Conservation (phyloP, 208 protist genomes). For the Leishmania aethiopica region DNA sequence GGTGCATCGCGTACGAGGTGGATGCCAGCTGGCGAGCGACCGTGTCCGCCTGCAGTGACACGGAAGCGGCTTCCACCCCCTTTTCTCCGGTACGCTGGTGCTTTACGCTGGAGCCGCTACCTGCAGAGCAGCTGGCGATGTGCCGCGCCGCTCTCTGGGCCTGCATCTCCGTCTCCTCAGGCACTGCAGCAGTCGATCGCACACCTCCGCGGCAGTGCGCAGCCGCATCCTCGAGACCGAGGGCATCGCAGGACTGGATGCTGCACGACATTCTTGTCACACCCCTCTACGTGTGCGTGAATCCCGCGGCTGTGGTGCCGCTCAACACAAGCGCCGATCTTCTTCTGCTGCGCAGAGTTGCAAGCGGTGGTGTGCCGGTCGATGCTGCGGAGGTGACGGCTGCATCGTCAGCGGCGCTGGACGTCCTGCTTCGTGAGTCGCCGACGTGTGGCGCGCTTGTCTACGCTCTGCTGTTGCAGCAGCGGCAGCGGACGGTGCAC, state of each 20-base stretch:
- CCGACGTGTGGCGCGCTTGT: conserved; percentile 10
- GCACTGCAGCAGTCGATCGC: background rate
- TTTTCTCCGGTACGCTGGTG: conserved; percentile 9
- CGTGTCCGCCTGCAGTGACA: background rate
- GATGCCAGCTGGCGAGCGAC: background rate
- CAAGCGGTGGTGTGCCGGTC: background rate
- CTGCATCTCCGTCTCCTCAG: background rate
- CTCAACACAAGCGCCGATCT: background rate
- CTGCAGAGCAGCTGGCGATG: conserved; percentile 16
- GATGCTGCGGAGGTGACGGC: background rate
- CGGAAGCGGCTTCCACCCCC: background rate
- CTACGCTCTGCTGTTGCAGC: conserved; percentile 17
- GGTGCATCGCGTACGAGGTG: conserved; percentile 21
- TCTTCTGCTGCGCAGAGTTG: background rate
- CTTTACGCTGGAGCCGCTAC: conserved; percentile 30
- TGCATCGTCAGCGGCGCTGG: background rate
- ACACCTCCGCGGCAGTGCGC: background rate
- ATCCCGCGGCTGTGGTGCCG: conserved; percentile 3
- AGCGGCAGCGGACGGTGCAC: background rate
- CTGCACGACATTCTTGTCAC: conserved; percentile 21
- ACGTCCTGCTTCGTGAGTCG: conserved; percentile 1
- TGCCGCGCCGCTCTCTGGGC: conserved; percentile 5
- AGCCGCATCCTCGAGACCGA: background rate
- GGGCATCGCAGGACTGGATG: background rate
- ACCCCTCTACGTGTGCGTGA: conserved; percentile 24